Percentiles rank a stretch among this genome's conserved stretches.
phyloP scores from a whole-genome alignment of 2,329 filamentous ascomycete species.

The Diplocarpon rosae region DNA sequence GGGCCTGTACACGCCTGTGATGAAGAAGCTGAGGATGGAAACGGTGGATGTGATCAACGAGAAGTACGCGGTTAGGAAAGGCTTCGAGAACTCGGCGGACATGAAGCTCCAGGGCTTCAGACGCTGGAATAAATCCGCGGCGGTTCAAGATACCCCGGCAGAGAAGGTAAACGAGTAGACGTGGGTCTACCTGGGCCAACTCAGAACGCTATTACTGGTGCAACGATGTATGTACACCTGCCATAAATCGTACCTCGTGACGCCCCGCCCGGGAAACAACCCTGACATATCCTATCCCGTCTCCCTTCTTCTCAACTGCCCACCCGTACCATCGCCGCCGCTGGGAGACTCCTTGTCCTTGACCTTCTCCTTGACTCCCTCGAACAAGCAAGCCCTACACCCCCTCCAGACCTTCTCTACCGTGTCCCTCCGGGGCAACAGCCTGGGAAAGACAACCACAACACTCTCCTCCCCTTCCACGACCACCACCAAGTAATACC shows the following conservation, averaged over 20 bases:
- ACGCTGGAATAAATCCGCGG: constrained; percentile 14
- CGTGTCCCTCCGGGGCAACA: constrained; percentile 63
- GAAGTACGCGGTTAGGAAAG: constrained; percentile 49
- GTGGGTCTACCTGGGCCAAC: background rate
- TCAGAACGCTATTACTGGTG: background rate
- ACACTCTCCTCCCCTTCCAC: constrained; percentile 81
- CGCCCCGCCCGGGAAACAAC: background rate
- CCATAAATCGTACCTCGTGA: background rate
- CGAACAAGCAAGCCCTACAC: constrained; percentile 70
- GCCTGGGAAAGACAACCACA: constrained; percentile 84
- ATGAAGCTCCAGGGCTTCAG: constrained; percentile 26
- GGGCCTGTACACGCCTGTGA: constrained; percentile 44
- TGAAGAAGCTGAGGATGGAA: constrained; percentile 39
- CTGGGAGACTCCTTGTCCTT: constrained; percentile 3
- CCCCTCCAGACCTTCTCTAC: constrained; percentile 89
- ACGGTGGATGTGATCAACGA: constrained; percentile 47
- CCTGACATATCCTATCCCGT: background rate
- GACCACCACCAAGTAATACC: constrained; percentile 81
- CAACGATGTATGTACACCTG: background rate
- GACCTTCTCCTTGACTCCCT: constrained; percentile 35
- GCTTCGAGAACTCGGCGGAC: constrained; percentile 42
- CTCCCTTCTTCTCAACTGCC: constrained; percentile 2
- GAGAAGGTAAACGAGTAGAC: constrained; percentile 27
- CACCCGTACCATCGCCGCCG: background rate
- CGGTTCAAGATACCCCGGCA: background rate